Evolutionary conservation across 2,329 filamentous ascomycete species (phyloP).

Genomic region (Alternaria hordeiaustralica): DNA sequence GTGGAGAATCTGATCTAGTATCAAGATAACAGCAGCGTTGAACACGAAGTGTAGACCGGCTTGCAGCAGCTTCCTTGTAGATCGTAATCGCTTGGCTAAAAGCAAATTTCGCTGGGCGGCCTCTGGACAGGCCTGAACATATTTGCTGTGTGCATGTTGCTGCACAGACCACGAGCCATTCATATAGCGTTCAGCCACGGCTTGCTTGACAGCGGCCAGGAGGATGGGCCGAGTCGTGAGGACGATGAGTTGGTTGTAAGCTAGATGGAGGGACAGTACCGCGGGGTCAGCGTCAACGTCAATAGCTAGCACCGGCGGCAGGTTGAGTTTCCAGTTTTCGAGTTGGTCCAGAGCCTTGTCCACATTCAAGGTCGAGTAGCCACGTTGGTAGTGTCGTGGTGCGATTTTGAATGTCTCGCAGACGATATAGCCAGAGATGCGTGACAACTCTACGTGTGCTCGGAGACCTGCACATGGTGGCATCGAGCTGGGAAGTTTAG

Average conservation of each 20-base stretch:
- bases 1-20: conserved; percentile 29
- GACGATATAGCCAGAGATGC: conserved; percentile 33
- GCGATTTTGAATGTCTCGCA: conserved; percentile 36
- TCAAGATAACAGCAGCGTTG: conserved; percentile 34
- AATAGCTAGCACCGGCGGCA: conserved; percentile 22
- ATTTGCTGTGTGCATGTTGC: conserved; percentile 12
- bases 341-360: conserved; percentile 31
- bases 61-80: conserved; percentile 25
- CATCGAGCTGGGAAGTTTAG: conserved; percentile 24
- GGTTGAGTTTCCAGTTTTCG: conserved; percentile 23
- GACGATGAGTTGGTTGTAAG: conserved; percentile 33
- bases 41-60: conserved; percentile 37
- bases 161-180: conserved; percentile 17
- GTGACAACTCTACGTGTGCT: conserved; percentile 32
- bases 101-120: conserved; percentile 30
- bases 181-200: conserved; percentile 27
- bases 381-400: conserved; percentile 15
- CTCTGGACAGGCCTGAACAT: conserved; percentile 23
- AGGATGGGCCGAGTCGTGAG: conserved; percentile 33
- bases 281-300: conserved; percentile 21
- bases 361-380: conserved; percentile 14
- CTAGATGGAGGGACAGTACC: conserved; percentile 33
- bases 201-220: conserved; percentile 31
- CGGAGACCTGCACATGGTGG: conserved; percentile 30
- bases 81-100: conserved; percentile 20